Evolutionary conservation across 1,139 yeast species (phyloP).

Genomic region (Blastobotrys raffinosifermentans): DNA sequence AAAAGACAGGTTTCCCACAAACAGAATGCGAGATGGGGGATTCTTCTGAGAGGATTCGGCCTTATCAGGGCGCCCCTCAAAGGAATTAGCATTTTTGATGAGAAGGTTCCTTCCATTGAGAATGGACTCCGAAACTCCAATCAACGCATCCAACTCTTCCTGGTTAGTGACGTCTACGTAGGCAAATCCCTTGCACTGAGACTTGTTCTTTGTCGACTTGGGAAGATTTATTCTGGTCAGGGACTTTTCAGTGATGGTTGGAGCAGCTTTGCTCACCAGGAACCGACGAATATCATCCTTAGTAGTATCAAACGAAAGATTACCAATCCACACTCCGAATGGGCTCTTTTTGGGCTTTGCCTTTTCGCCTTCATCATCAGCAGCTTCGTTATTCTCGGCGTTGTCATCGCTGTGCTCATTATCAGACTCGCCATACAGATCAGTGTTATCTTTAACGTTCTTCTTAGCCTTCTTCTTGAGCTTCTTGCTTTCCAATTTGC

Average conservation of each 20-base stretch:
- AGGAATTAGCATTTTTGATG: slow-evolving; percentile 75
- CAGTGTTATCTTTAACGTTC: slow-evolving; percentile 6
- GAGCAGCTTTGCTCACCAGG: slow-evolving; percentile 52
- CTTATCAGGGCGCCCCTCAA: slow-evolving; percentile 66
- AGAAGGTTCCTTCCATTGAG: slow-evolving; percentile 81
- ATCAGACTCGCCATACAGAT: slow-evolving; percentile 16
- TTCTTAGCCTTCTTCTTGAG: slow-evolving; percentile 7
- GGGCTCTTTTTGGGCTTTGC: slow-evolving; percentile 42
- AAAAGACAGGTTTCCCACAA: slow-evolving; percentile 89
- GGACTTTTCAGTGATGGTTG: slow-evolving; percentile 37
- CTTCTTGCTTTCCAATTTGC: slow-evolving; percentile 32
- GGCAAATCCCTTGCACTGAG: slow-evolving; percentile 73
- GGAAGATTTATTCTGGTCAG: slow-evolving; percentile 41
- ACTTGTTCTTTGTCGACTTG: slow-evolving; percentile 23
- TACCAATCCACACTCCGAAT: slow-evolving; percentile 92
- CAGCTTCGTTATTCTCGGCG: slow-evolving; percentile 17
- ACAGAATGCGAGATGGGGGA: slow-evolving; percentile 84
- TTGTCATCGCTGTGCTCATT: slow-evolving; percentile 15
- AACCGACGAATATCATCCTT: slow-evolving; percentile 68
- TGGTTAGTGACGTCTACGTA: slow-evolving; percentile 74
- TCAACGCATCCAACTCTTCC: slow-evolving; percentile 57
- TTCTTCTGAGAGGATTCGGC: slow-evolving; percentile 33
- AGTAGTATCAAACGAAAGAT: slow-evolving; percentile 77
- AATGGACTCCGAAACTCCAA: slow-evolving; percentile 61
- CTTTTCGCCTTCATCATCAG: slow-evolving; percentile 32